A percentile compares a stretch with the other conserved stretches of the same genome.
phyloP scores from a whole-genome alignment of 441 rosid genomes.

The Populus trichocarpa region DNA sequence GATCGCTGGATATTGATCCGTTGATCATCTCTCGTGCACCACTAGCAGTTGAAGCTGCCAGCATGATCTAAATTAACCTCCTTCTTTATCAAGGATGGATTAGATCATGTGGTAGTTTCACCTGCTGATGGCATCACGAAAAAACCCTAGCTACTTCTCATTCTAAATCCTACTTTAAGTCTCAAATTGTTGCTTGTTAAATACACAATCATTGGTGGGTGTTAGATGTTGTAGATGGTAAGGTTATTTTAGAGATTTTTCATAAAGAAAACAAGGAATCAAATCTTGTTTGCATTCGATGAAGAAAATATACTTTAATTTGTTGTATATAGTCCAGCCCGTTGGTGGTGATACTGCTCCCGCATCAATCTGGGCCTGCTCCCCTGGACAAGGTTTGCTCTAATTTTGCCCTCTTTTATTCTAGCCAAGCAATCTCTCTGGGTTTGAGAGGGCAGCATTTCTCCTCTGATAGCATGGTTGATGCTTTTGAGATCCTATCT shows the following conservation, averaged over 20 bases:
- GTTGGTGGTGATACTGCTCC: neutral
- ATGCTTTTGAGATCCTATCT: slow-evolving; percentile 27
- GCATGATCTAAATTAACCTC: slow-evolving; percentile 85
- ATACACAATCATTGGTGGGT: neutral
- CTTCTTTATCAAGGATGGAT: slow-evolving; percentile 15
- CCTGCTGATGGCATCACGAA: slow-evolving; percentile 40
- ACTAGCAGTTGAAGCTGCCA: slow-evolving; percentile 99
- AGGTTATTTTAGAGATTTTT: no score
- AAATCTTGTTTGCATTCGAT: neutral
- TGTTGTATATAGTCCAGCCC: neutral
- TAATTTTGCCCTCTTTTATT: neutral
- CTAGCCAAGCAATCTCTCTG: neutral
- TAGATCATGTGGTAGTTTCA: slow-evolving; percentile 55
- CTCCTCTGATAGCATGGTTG: slow-evolving; percentile 13
- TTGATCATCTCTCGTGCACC: slow-evolving; percentile 52
- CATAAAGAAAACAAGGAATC: neutral
- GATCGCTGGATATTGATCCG: neutral
- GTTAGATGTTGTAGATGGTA: neutral
- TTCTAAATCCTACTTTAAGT: neutral
- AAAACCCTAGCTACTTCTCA: neutral
- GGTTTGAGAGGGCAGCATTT: slow-evolving; percentile 25
- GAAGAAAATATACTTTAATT: neutral
- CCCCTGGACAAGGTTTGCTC: neutral
- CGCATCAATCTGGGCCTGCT: neutral
- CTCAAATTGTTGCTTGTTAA: neutral